Base-by-base conservation (phyloP, 2,329 filamentous ascomycete genomes). In the Botrytis hyacinthi region DNA sequence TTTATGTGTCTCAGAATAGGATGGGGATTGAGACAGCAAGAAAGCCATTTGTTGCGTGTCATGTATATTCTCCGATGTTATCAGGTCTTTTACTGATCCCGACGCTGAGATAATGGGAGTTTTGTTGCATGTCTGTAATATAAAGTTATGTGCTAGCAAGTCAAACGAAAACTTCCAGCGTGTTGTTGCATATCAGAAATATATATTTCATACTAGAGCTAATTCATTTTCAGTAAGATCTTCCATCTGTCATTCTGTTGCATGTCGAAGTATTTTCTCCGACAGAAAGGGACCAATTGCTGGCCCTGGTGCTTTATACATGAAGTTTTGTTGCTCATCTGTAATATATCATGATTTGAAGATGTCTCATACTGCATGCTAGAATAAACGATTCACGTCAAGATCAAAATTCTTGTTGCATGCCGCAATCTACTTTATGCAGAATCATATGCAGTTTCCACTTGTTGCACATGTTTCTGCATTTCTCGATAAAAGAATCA, bases 151-250 rank as follows among this genome's bases (percentile, higher is more conserved):
- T 35, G 32, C 20, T 22, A 46, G 32, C 18, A 48, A 10, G n/a
- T 22, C 12, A 66, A 35, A 7, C 4, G 8, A 20, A 29, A 29
- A 26, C 46, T 62, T 26, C 14, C 60, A 26, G 35, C 26, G n/a
- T 40, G 26, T 66, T 66, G 42, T 66, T 66, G 62, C 42, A 66
- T 35, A 35, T 66, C 62, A 26, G 42, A 12, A 66, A 67, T 62
- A 18, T 63, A 44, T 63, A 22, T 42, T n/a, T 29, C 14, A 29
- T 8, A 22, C 26, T 18, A 18, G 40, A 22, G 22, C 35, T 48
- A 48, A 12, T 18, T 66, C 18, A 14, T 48, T 66, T 48, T 4
- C 20, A 48, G 42, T n/a, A 66, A 35, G 20, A 44, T 66, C 42
- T 48, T 26, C 60, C 22, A 4, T 62, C 4, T 5, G 26, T 18